Conservation (phyloP, 1,284 basidiomycete species). For the Heterobasidion annosum region DNA sequence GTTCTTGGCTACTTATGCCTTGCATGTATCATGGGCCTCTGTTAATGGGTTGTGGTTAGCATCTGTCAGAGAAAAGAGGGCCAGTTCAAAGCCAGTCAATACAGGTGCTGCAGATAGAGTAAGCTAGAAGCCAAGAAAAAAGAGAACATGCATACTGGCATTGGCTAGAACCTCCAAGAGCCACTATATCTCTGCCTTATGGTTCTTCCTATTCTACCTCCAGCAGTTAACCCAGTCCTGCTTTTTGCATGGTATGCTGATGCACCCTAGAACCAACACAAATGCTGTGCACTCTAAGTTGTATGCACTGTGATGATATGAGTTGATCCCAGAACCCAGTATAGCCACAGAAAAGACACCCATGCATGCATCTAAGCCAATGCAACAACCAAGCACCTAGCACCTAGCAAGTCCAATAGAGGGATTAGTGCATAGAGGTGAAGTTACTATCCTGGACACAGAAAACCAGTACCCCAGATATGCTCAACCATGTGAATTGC, state of each 20-base stretch:
- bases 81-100: not conserved
- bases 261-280: too few relatives aligned
- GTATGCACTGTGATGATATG: too few relatives aligned
- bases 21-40: conserved; percentile 68
- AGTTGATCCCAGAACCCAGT: too few relatives aligned
- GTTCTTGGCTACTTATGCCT: conserved; percentile 80
- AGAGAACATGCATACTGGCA: conserved; percentile 48
- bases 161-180: conserved; percentile 83
- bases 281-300: too few relatives aligned
- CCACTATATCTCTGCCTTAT: conserved; percentile 85
- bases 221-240: conserved; percentile 92
- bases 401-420: too few relatives aligned
- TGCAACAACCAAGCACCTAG: too few relatives aligned
- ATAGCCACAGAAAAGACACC: too few relatives aligned
- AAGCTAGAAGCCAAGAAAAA: conserved; percentile 1
- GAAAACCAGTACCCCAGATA: too few relatives aligned
- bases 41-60: conserved; percentile 76
- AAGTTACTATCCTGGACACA: too few relatives aligned
- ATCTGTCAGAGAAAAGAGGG: conserved; percentile 27
- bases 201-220: conserved; percentile 91
- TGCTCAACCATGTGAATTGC: too few relatives aligned
- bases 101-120: not conserved
- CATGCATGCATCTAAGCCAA: too few relatives aligned
- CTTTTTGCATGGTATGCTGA: conserved; percentile 34
- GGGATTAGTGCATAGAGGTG: too few relatives aligned